Evolutionary conservation across 257 asterid genomes (phyloP), one percentile per base, ranked within the genome.

Genomic region (Paulownia fortunei): DNA sequence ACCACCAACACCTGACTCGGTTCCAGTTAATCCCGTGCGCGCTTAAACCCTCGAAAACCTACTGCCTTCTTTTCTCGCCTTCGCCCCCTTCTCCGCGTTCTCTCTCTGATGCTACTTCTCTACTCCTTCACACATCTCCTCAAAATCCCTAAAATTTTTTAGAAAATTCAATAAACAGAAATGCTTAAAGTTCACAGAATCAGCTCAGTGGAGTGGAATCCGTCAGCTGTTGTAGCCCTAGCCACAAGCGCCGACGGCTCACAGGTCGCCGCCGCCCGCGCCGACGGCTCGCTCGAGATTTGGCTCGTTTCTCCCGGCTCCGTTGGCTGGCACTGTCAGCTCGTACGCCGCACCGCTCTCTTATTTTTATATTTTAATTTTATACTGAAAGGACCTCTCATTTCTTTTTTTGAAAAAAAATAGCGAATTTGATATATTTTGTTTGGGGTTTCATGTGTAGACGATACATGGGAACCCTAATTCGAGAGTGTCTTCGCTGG

Each of bases 251-350:
- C 87, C 80, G 97, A 96, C 80, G 90, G 89, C 39, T 89, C 96
- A 11, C 97, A 92, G 85, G 98, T 96, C 1, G 99, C 98, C 71
- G 98, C 98, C 10, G 98, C 98, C 30, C 92, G 99, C 18, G 92
- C 89, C 58, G 98, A 94, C 71, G 91, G 97, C 75, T 85, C 97
- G 0, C 82, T 96, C 5, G 99, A 96, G 89, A 94, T 96, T 79
- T 96, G 99, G 99, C 98, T 96, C 11, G 99, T 94, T 49, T 91
- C 98, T 44, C 99, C 98, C 62, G 99, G 98, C 74, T 92, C 99
- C 77, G 97, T 94, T 6, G 97, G 98, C 86, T 96, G 99, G 99
- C 98, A 96, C 93, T 89, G 96, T 86, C 97, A 87, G 90, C 93
- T 93, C 12, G 98, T 95, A 92, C 75, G 92, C 64, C 70, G 11